A percentile compares a stretch with the other conserved stretches of the same genome.
phyloP scores from a whole-genome alignment of 2,329 filamentous ascomycete species.

The Drechslerella dactyloides region DNA sequence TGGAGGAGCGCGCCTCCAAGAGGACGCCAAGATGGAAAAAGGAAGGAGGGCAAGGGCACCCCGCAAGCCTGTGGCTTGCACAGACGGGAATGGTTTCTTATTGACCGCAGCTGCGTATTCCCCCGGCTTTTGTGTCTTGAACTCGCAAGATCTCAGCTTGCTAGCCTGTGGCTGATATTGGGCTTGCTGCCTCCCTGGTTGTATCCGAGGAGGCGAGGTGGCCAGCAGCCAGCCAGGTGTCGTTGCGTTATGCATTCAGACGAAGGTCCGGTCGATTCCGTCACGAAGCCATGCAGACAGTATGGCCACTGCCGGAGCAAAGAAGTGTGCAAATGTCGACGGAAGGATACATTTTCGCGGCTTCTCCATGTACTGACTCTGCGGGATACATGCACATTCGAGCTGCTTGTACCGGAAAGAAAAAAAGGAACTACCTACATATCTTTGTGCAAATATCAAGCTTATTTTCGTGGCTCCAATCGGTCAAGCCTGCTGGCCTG shows the following conservation, averaged over 20 bases:
- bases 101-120: slow-evolving; percentile 23
- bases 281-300: not conserved
- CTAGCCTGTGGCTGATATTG: slow-evolving; percentile 48
- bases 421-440: slow-evolving; percentile 13
- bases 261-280: slow-evolving; percentile 36
- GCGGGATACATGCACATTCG: not conserved
- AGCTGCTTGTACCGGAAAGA: not conserved
- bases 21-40: slow-evolving; percentile 29
- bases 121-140: slow-evolving; percentile 47
- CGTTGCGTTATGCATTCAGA: slow-evolving; percentile 32
- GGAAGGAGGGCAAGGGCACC: slow-evolving; percentile 31
- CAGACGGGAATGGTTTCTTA: slow-evolving; percentile 41
- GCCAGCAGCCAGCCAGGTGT: not conserved
- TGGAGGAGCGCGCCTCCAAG: slow-evolving; percentile 51
- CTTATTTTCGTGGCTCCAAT: slow-evolving; percentile 51
- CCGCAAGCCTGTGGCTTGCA: slow-evolving; percentile 51
- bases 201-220: not conserved
- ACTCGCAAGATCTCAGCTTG: slow-evolving; percentile 42
- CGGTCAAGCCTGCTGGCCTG: slow-evolving; percentile 42
- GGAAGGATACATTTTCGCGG: slow-evolving; percentile 10
- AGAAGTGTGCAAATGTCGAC: slow-evolving; percentile 17
- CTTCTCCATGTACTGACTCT: not conserved
- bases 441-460: slow-evolving; percentile 37
- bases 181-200: slow-evolving; percentile 30
- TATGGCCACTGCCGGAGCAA: slow-evolving; percentile 6